Percentiles rank a stretch among this genome's conserved stretches.
Evolutionary conservation across 2,329 filamentous ascomycete species (phyloP).

Genomic region (Claviceps paspali): DNA sequence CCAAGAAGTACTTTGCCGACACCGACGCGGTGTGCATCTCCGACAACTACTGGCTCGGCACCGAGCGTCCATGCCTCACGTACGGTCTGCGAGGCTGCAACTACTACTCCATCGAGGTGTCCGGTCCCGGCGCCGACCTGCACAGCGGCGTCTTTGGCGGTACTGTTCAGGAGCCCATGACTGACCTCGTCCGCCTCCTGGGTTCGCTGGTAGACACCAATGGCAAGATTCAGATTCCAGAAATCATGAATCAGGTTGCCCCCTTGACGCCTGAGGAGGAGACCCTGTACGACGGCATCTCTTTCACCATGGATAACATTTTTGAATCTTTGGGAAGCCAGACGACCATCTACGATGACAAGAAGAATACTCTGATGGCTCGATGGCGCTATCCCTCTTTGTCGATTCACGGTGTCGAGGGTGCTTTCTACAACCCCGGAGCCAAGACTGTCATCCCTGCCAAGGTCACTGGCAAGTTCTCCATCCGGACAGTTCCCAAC

Average conservation of each 20-base stretch:
- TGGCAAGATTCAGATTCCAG: conserved; percentile 89
- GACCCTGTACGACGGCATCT: conserved; percentile 72
- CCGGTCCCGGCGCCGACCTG: conserved; percentile 80
- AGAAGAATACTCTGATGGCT: conserved; percentile 86
- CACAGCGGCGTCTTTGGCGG: conserved; percentile 97
- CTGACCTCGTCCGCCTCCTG: conserved; percentile 73
- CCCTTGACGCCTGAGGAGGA: conserved; percentile 77
- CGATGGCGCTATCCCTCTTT: conserved; percentile 92
- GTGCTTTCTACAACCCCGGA: conserved; percentile 81
- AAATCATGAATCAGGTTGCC: conserved; percentile 84
- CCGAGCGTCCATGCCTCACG: conserved; percentile 94
- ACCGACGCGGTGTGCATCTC: conserved; percentile 95
- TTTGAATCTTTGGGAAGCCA: conserved; percentile 81
- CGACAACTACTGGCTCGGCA: conserved; percentile 99
- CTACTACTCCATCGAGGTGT: conserved; percentile 89
- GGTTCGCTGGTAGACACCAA: conserved; percentile 73
- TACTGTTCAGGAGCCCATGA: conserved; percentile 96
- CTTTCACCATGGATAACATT: conserved; percentile 92
- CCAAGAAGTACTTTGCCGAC: conserved; percentile 88
- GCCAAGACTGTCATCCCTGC: conserved; percentile 98
- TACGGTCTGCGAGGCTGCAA: conserved; percentile 96
- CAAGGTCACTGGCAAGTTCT: conserved; percentile 97
- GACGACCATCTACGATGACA: conserved; percentile 75
- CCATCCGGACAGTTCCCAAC: conserved; percentile 89
- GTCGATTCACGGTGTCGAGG: conserved; percentile 87